Evolutionary conservation across 331 rosid species (phyloP), one percentile per base, ranked within the genome.

Genomic region (Telfairia occidentalis): DNA sequence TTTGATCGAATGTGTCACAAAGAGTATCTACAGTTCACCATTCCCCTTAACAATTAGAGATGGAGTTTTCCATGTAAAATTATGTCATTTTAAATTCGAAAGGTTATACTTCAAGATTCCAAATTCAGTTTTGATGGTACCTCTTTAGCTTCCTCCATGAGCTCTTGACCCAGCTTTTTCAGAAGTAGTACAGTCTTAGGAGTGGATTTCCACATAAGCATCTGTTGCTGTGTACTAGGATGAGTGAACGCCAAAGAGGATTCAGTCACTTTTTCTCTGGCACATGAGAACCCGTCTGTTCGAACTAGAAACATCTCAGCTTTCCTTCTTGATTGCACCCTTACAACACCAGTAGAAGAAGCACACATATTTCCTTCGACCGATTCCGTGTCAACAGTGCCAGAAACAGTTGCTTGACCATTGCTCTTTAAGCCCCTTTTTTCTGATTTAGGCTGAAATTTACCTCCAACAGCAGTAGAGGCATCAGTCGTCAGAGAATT

Each of bases 61-160:
- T 24, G 9, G 46, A 52, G 12, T 45, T 45, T 26, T 75, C 78
- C 30, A 37, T 15, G 8, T 53, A 46, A 74, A 55, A 40, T 55
- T 28, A 48, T 16, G n/a, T 30, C 45, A 18, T 71, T 37, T 16
- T 69, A 18, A n/a, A 49, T 29, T n/a, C 18, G 15, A 42, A 38
- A 16, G 5, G 6, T 5, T 40, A 57, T n/a, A 37, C 16, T 34
- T 16, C 60, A 11, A 2, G 54, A 12, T n/a, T 34, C 29, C 5
- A 40, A 74, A 16, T 13, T 75, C 32, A 76, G 59, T 29, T 58
- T 74, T 21, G 19, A 30, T 32, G 61, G 64, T 85, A 95, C 99
- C 97, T 90, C 92, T 88, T 86, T 90, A 83, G 99, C 99, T 90
- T 95, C 96, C 84, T 95, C 96, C 96, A 95, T 90, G 81, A 95